Evolutionary conservation across 768 basidiomycete genomes (phyloP), one percentile per base, ranked within the genome.

Genomic region (Termitomyces sp.): DNA sequence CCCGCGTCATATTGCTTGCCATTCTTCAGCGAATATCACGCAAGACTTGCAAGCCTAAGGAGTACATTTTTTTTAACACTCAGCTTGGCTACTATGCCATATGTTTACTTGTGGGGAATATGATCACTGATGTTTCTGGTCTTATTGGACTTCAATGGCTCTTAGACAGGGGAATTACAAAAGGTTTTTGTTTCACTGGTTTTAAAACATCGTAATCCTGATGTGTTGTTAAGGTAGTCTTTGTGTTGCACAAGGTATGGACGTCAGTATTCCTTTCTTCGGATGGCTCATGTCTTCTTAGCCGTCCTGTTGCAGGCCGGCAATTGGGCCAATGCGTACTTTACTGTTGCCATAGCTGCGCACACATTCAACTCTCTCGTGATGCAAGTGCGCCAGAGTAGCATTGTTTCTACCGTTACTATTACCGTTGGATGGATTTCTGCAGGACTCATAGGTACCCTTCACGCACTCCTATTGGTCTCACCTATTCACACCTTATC

Each of bases 281-380:
- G 12, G 16, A 45, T 27, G 9, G 45, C 39, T 51, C 33, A 56
- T 20, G 22, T 30, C 51, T 50, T 34, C 22, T 22, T 57, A 89
- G 88, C 78, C 41, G 67, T 76, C 51, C 63, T 89, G 37, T 82
- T 79, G 76, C 83, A 89, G 65, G 73, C 87, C 24, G 87, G 84
- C 24, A 81, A 84, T 62, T 81, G 83, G 69, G 74, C 81, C 2
- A 78, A 77, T 16, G 83, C 82, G 18, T 89, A 81, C 72, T 92
- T 90, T 69, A 86, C 82, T 2, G 76, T 80, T 11, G 76, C 78
- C 6, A 85, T 88, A 63, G 84, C 85, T 0, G 64, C 88, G 11
- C 89, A 91, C 68, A 83, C 85, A 0, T 87, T 89, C 75, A 80
- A 76, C 62, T 83, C 87, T 16, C 75, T 91, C 41, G 83, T 86